Evolutionary conservation across 2,329 filamentous ascomycete genomes (phyloP).

Genomic region (Xylaria sp.): DNA sequence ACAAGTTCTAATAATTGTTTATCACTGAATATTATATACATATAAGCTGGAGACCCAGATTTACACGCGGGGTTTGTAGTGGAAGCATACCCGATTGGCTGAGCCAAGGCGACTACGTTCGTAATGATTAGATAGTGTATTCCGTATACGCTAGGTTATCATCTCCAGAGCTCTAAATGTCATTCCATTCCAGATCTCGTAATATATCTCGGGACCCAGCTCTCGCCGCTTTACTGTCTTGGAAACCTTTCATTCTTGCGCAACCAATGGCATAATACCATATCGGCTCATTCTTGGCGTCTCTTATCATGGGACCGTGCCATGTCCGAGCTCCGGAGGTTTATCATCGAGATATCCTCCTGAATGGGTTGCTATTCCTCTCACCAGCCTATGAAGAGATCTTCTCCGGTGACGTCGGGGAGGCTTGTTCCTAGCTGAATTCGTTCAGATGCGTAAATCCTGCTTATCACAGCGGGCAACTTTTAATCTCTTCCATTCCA

Average conservation of each 20-base stretch:
- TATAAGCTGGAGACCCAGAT: not conserved
- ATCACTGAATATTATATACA: too few species aligned
- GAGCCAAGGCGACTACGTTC: slow-evolving; percentile 25
- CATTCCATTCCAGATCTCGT: slow-evolving; percentile 33
- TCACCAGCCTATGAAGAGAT: not conserved
- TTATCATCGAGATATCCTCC: slow-evolving; percentile 2
- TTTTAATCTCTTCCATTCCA: not conserved
- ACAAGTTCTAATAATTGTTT: too few species aligned
- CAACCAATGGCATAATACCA: slow-evolving; percentile 35
- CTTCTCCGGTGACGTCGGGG: not conserved
- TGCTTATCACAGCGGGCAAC: not conserved
- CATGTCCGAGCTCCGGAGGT: slow-evolving; percentile 41
- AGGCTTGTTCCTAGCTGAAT: not conserved
- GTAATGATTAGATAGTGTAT: slow-evolving; percentile 19
- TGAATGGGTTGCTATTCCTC: not conserved
- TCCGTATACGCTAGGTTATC: slow-evolving; percentile 38
- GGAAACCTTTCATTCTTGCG: slow-evolving; percentile 7
- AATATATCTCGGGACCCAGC: not conserved
- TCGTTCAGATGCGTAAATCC: not conserved
- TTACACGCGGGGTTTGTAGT: slow-evolving; percentile 16
- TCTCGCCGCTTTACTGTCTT: slow-evolving; percentile 20
- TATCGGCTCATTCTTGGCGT: slow-evolving; percentile 30
- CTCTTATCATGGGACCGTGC: slow-evolving; percentile 35
- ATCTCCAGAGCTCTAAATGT: slow-evolving; percentile 39
- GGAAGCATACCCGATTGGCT: slow-evolving; percentile 24